phyloP scores from a whole-genome alignment of 2,329 filamentous ascomycete genomes.

The Calonectria pseudoturangicola region DNA sequence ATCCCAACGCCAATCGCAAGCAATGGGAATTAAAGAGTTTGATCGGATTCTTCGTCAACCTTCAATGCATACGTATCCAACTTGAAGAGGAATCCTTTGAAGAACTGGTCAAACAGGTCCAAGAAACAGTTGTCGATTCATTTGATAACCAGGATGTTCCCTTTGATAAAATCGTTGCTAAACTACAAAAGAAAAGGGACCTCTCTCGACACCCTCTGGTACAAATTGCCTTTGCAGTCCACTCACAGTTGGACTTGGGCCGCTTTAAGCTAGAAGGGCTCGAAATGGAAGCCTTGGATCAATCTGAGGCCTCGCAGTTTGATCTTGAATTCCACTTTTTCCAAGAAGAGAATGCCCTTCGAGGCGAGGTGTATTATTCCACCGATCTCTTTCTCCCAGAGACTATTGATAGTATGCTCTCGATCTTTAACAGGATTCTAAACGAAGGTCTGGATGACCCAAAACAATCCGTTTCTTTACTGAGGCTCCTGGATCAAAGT shows the following conservation, averaged over 20 bases:
- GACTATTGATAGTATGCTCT: neutral
- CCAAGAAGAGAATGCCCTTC: neutral
- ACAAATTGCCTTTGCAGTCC: neutral
- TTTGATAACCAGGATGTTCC: constrained; percentile 9
- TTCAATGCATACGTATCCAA: constrained; percentile 46
- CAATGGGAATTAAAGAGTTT: constrained; percentile 44
- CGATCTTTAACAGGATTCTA: neutral
- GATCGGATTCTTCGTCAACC: constrained; percentile 53
- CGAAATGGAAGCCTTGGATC: neutral
- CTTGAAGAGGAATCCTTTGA: constrained; percentile 37
- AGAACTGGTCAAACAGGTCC: neutral
- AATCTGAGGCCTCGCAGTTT: neutral
- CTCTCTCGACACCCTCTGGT: neutral
- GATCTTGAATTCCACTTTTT: constrained; percentile 9
- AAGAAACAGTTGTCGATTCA: neutral
- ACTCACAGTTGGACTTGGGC: neutral
- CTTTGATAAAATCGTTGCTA: neutral
- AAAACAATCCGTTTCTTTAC: neutral
- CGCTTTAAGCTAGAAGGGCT: neutral
- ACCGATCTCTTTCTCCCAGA: neutral
- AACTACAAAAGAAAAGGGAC: neutral
- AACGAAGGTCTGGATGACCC: neutral
- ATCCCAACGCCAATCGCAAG: constrained; percentile 46
- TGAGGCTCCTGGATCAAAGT: neutral
- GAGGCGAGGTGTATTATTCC: neutral